Percentiles rank a stretch among this genome's conserved stretches.
These are phyloP conservation scores for Suhomyces maxii DNA, from an alignment of 1,139 yeast species.

Conservation along the genomic window DNA sequence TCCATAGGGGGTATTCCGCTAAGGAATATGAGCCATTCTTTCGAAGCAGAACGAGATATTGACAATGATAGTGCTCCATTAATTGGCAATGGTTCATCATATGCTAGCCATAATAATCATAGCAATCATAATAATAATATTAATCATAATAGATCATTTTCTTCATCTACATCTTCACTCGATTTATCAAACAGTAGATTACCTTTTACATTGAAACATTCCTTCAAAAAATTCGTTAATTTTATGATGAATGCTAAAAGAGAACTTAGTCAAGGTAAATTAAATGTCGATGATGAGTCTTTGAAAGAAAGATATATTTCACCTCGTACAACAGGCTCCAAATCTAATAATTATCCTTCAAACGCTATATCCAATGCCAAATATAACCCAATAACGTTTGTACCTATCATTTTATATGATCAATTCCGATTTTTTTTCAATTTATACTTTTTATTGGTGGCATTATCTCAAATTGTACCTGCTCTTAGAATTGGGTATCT, in stretches of 20 bases:
- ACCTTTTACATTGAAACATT: slow-evolving; percentile 17
- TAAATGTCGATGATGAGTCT: slow-evolving; percentile 9
- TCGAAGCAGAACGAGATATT: slow-evolving; percentile 6
- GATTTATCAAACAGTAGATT: slow-evolving; percentile 14
- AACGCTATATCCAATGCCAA: slow-evolving; percentile 94
- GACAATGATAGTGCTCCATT: slow-evolving; percentile 32
- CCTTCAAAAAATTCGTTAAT: slow-evolving; percentile 17
- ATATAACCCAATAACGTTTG: slow-evolving; percentile 82
- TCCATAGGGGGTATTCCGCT: slow-evolving; percentile 34
- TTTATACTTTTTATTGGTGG: slow-evolving; percentile 86
- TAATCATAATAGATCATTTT: slow-evolving; percentile 18
- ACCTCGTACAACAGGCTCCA: slow-evolving; percentile 34
- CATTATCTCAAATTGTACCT: slow-evolving; percentile 91
- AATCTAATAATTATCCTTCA: slow-evolving; percentile 50
- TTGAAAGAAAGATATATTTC: slow-evolving; percentile 33
- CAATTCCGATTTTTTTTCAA: slow-evolving; percentile 97
- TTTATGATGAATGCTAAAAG: slow-evolving; percentile 28
- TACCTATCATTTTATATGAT: slow-evolving; percentile 87
- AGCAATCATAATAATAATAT: too few species aligned
- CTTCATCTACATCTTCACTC: slow-evolving; percentile 23
- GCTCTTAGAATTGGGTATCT: slow-evolving; percentile 89
- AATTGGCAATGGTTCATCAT: slow-evolving; percentile 19
- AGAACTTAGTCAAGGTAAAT: slow-evolving; percentile 29
- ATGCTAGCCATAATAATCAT: slow-evolving; percentile 9
- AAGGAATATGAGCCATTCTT: slow-evolving; percentile 19